Percentiles rank a stretch among this genome's conserved stretches.
Evolutionary conservation across 1,284 basidiomycete species (phyloP).

Genomic region (Trametes sp.): DNA sequence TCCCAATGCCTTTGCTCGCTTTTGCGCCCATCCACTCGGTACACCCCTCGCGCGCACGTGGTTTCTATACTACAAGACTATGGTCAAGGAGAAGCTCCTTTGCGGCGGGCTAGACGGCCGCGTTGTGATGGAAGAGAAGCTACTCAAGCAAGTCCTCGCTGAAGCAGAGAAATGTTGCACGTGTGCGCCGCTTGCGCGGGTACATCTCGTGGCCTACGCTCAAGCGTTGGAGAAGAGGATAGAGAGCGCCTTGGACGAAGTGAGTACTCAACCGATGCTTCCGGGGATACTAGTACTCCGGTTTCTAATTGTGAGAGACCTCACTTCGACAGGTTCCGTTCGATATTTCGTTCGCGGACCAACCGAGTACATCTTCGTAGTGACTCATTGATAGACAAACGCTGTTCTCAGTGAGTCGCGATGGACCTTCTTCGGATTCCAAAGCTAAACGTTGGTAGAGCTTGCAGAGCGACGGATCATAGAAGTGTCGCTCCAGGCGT

Average conservation of each 20-base stretch:
- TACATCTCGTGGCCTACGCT: constrained; percentile 4
- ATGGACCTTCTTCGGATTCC: too few relatives aligned
- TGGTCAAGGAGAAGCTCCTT: background rate
- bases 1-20: too few relatives aligned
- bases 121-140: background rate
- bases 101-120: background rate
- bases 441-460: too few relatives aligned
- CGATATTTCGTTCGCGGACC: background rate
- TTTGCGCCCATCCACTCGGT: too few relatives aligned
- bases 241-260: background rate
- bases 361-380: too few relatives aligned
- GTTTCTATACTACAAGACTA: background rate
- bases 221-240: constrained; percentile 10
- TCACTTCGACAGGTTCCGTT: background rate
- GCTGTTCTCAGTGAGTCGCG: too few relatives aligned
- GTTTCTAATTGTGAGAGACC: background rate
- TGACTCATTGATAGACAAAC: too few relatives aligned
- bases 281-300: background rate
- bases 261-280: background rate
- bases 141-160: background rate
- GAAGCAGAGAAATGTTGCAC: background rate
- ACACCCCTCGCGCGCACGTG: background rate
- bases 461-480: too few relatives aligned
- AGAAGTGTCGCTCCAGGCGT: too few relatives aligned
- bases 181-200: background rate